A percentile compares a stretch with the other conserved stretches of the same genome.
Evolutionary conservation across 768 basidiomycete genomes (phyloP).

Genomic region (Pulveroboletus sp.): DNA sequence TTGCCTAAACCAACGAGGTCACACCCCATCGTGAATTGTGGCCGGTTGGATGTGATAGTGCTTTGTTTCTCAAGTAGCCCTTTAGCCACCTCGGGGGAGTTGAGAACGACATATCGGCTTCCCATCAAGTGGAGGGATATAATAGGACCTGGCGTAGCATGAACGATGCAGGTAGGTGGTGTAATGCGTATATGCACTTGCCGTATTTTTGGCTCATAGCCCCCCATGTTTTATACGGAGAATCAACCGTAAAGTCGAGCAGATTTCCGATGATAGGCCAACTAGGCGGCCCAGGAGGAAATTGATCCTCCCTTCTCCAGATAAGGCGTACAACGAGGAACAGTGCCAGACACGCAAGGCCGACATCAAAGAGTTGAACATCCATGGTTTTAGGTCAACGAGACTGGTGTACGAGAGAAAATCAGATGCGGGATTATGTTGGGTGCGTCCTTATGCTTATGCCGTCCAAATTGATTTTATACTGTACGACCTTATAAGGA

Average conservation of each 20-base stretch:
- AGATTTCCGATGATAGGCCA: no score
- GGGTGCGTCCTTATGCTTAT: no score
- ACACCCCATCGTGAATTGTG: slow-evolving; percentile 6
- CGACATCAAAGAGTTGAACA: no score
- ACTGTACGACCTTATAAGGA: background rate
- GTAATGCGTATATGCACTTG: slow-evolving; percentile 18
- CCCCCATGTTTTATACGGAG: slow-evolving; percentile 48
- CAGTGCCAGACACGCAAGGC: no score
- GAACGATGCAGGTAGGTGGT: background rate
- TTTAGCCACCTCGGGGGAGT: slow-evolving; percentile 34
- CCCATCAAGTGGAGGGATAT: slow-evolving; percentile 29
- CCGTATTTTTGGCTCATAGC: slow-evolving; percentile 40
- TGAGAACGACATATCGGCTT: slow-evolving; percentile 45
- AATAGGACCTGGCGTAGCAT: slow-evolving; percentile 9
- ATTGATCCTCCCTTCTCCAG: no score
- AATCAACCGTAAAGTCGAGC: no score
- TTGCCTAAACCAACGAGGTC: slow-evolving; percentile 19
- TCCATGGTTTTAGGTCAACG: background rate
- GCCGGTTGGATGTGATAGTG: slow-evolving; percentile 3
- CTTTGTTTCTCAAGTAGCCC: slow-evolving; percentile 15
- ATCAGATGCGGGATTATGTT: background rate
- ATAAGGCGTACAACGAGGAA: no score
- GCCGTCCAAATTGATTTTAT: background rate
- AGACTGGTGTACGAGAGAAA: background rate
- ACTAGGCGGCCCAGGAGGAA: no score